phyloP scores from a whole-genome alignment of 2,329 filamentous ascomycete species.

The Fusarium sp. region DNA sequence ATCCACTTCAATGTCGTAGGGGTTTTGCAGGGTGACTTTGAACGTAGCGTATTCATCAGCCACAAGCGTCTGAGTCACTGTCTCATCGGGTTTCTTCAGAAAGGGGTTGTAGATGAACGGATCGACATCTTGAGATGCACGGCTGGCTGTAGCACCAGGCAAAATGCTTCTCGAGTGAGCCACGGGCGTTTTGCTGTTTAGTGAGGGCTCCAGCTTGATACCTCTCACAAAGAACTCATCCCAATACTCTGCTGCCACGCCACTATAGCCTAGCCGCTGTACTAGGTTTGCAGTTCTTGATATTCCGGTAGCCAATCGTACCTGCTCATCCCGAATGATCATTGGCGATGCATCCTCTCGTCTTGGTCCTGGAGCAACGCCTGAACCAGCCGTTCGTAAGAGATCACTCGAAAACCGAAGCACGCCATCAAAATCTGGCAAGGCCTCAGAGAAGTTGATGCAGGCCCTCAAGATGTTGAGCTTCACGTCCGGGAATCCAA shows the following conservation, averaged over 20 bases:
- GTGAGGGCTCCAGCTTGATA: constrained; percentile 72
- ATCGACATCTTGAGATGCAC: constrained; percentile 70
- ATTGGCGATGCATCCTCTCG: constrained; percentile 74
- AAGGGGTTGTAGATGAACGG: constrained; percentile 98
- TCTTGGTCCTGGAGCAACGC: constrained; percentile 76
- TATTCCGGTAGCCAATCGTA: constrained; percentile 84
- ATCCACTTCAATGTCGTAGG: constrained; percentile 91
- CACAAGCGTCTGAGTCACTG: constrained; percentile 74
- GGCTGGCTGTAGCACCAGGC: constrained; percentile 58
- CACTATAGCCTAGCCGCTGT: constrained; percentile 73
- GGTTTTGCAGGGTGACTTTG: constrained; percentile 87
- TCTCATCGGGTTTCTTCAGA: constrained; percentile 70
- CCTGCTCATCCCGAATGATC: constrained; percentile 83
- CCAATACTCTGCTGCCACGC: constrained; percentile 88
- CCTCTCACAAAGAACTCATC: constrained; percentile 91
- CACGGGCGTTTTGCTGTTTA: constrained; percentile 68
- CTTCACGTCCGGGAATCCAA: constrained; percentile 83
- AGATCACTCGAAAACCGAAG: constrained; percentile 86
- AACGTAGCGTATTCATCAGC: constrained; percentile 81
- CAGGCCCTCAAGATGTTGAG: constrained; percentile 88
- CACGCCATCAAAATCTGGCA: constrained; percentile 92
- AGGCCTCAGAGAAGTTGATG: constrained; percentile 90
- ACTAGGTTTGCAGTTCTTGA: constrained; percentile 83
- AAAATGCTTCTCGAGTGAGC: constrained; percentile 68
- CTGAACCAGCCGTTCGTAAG: constrained; percentile 81